Evolutionary conservation across 352 stramenopile genomes (phyloP), one percentile per base, ranked within the genome.

Genomic region (Globisporangium camurandrum): DNA sequence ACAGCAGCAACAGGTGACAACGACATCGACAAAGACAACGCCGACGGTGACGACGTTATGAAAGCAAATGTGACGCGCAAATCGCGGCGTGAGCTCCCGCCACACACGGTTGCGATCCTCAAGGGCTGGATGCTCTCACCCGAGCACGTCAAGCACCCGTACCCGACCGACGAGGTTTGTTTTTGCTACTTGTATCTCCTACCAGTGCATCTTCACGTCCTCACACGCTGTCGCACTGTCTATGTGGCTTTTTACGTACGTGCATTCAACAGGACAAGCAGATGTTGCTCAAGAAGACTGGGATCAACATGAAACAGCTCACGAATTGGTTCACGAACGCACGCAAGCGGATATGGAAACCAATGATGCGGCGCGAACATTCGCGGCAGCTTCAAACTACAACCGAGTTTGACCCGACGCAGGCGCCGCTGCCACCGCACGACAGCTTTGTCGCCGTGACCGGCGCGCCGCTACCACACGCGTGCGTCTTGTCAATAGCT

Each of bases 311-410:
- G 83, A 93, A 93, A 63, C 84, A 95, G 65, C 77, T 95, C 41
- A 95, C 84, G 3, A 92, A 95, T 47, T 95, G 84, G 84, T 93
- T 95, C 50, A 95, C 84, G 11, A 95, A 95, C 59, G 83, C 80
- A 1, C 75, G 84, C 34, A 95, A 95, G 50, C 80, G 84, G 43
- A 91, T 95, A 46, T 95, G 84, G 84, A 93, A 92, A 46, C 84
- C 84, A 41, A 91, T 93, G 79, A 93, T 91, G 79, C 75, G 77
- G 7, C 77, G 80, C 20, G 76, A 92, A 46, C 78, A 91, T 63
- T 88, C 80, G 40, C 72, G 76, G 0, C 78, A 92, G 57, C 39
- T 92, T 30, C 78, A 90, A 55, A 85, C 56, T 11, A 75, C 70
- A 3, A 78, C 87, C 48, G 77, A 89, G 55, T 84, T 75, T 23